Evolutionary conservation across 257 asterid species (phyloP).

Genomic region (Petrea volubilis): DNA sequence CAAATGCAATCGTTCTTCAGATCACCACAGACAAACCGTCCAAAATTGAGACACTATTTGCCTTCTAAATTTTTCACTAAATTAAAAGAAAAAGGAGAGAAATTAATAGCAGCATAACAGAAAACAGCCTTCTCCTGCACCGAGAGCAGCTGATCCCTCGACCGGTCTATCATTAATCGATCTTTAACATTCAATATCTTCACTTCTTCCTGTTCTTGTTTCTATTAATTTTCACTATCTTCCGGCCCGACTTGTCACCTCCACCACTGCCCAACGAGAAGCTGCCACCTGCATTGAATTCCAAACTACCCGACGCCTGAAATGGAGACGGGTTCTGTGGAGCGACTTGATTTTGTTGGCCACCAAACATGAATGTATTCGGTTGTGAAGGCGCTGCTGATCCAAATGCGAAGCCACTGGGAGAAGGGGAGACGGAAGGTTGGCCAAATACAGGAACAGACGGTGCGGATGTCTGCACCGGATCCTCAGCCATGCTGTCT

Average conservation of each 20-base stretch:
- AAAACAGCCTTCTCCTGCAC: not conserved
- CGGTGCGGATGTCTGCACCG: slow-evolving; percentile 55
- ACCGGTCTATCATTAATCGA: not conserved
- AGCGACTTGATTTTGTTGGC: slow-evolving; percentile 59
- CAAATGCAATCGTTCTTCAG: slow-evolving; percentile 13
- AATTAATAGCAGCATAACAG: not conserved
- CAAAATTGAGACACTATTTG: slow-evolving; percentile 31
- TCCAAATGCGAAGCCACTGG: slow-evolving; percentile 49
- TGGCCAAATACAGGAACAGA: slow-evolving; percentile 48
- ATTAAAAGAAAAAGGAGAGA: not conserved
- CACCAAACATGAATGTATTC: slow-evolving; percentile 55
- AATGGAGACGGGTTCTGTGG: slow-evolving; percentile 46
- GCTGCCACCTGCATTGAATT: slow-evolving; percentile 66
- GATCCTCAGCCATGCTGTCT: slow-evolving; percentile 96
- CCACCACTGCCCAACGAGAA: slow-evolving; percentile 81
- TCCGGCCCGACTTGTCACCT: slow-evolving; percentile 58
- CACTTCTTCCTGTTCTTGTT: slow-evolving; percentile 61
- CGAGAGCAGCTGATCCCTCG: not conserved
- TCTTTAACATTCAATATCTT: slow-evolving; percentile 1
- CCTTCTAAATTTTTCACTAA: slow-evolving; percentile 33
- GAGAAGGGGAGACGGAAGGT: slow-evolving; percentile 43
- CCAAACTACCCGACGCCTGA: slow-evolving; percentile 56
- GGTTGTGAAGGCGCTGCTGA: slow-evolving; percentile 40
- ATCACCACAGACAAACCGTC: slow-evolving; percentile 14
- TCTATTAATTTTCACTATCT: slow-evolving; percentile 42